These are phyloP conservation scores for Plasmodium reichenowi DNA, from an alignment of 169 alveolate species.

Conservation along the genomic window DNA sequence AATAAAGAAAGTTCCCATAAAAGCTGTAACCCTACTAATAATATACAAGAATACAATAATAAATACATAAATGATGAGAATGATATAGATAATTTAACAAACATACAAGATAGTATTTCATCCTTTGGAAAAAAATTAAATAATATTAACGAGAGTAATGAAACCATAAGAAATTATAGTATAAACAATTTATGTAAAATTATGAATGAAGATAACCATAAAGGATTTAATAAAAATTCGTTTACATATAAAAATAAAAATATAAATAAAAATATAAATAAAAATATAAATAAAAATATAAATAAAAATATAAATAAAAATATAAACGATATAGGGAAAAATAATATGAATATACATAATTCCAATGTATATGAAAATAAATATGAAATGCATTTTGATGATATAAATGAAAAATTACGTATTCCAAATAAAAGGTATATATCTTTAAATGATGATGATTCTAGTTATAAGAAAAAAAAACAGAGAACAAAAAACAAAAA, in stretches of 20 bases:
- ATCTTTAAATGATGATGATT: too few relatives aligned
- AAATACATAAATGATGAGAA: neutral
- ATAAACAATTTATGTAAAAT: neutral
- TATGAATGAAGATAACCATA: neutral
- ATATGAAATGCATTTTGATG: too few relatives aligned
- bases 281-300: too few relatives aligned
- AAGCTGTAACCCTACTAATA: too few relatives aligned
- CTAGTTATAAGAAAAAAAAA: too few relatives aligned
- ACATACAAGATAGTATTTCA: conserved; percentile 45
- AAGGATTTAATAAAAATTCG: neutral
- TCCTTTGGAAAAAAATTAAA: conserved; percentile 3
- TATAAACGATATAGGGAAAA: neutral
- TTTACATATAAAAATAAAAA: too few relatives aligned
- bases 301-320: neutral
- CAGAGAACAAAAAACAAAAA: too few relatives aligned
- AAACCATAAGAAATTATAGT: conserved; percentile 16
- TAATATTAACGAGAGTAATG: conserved; percentile 24
- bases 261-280: too few relatives aligned
- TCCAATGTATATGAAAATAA: neutral
- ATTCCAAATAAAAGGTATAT: too few relatives aligned
- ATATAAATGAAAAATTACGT: too few relatives aligned
- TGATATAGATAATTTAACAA: conserved; percentile 10
- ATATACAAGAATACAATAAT: too few relatives aligned
- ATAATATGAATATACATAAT: neutral
- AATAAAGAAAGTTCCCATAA: too few relatives aligned